Evolutionary conservation across 495 filamentous ascomycete genomes (phyloP).

Genomic region (Talaromyces liani): DNA sequence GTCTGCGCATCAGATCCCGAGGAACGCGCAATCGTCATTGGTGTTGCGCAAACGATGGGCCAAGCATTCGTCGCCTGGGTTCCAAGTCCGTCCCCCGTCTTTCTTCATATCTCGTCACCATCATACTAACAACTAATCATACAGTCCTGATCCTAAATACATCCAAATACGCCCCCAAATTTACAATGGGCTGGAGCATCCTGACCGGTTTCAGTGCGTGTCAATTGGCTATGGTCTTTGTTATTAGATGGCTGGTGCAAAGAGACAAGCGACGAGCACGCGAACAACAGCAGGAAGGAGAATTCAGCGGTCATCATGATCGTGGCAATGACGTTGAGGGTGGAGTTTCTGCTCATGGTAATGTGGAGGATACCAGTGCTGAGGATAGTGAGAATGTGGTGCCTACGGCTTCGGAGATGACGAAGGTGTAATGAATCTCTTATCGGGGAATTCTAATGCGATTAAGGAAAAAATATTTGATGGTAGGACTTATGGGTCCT

Average conservation of each 20-base stretch:
- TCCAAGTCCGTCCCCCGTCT: not conserved
- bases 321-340: not conserved
- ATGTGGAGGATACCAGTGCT: not conserved
- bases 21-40: slow-evolving; percentile 42
- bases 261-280: slow-evolving; percentile 1
- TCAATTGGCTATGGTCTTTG: slow-evolving; percentile 5
- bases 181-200: slow-evolving; percentile 7
- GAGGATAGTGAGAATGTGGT: not conserved
- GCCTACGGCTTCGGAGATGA: not conserved
- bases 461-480: not conserved
- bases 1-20: slow-evolving; percentile 45
- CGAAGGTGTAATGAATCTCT: not conserved
- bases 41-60: slow-evolving; percentile 10
- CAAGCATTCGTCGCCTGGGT: slow-evolving; percentile 8
- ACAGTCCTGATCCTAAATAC: slow-evolving; percentile 7
- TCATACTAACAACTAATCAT: not conserved
- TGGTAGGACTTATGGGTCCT: not conserved
- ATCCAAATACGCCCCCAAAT: slow-evolving; percentile 8
- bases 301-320: not conserved
- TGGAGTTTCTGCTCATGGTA: not conserved
- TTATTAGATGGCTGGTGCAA: not conserved
- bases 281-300: not conserved
- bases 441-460: not conserved
- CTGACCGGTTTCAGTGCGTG: slow-evolving; percentile 1
- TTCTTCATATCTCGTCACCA: not conserved